These are phyloP conservation scores for Fusarium veterinarium DNA, from an alignment of 2,329 filamentous ascomycete genomes.

Conservation along the genomic window DNA sequence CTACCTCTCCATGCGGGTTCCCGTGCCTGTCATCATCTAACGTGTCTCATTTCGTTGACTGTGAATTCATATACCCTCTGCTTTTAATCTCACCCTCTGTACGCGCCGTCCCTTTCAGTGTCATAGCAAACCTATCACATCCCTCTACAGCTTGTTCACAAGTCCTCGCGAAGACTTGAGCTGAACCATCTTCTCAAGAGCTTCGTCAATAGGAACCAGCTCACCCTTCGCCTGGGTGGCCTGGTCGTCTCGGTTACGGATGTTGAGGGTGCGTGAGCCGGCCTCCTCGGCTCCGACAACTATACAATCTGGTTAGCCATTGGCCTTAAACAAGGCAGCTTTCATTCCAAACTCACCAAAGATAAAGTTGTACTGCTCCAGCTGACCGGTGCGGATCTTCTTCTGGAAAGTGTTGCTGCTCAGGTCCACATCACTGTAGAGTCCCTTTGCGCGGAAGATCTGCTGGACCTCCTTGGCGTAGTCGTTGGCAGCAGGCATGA, in stretches of 20 bases:
- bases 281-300: constrained; percentile 73
- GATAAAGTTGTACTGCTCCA: constrained; percentile 87
- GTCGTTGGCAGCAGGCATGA: constrained; percentile 82
- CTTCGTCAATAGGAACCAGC: constrained; percentile 67
- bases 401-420: constrained; percentile 85
- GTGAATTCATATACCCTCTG: constrained; percentile 30
- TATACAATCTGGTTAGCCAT: constrained; percentile 44
- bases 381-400: constrained; percentile 86
- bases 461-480: constrained; percentile 81
- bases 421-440: constrained; percentile 71
- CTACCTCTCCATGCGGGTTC: constrained; percentile 20
- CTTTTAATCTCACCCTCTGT: constrained; percentile 34
- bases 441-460: constrained; percentile 73
- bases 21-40: constrained; percentile 25
- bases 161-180: constrained; percentile 61
- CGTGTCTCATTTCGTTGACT: constrained; percentile 34
- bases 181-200: constrained; percentile 64
- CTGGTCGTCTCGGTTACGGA: constrained; percentile 72
- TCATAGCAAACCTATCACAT: constrained; percentile 12
- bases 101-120: constrained; percentile 10
- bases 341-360: constrained; percentile 63
- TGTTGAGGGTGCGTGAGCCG: constrained; percentile 69
- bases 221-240: constrained; percentile 71
- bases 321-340: not conserved
- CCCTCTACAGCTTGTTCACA: constrained; percentile 50